phyloP scores from a whole-genome alignment of 208 protist species.

The Trypanosoma avium region DNA sequence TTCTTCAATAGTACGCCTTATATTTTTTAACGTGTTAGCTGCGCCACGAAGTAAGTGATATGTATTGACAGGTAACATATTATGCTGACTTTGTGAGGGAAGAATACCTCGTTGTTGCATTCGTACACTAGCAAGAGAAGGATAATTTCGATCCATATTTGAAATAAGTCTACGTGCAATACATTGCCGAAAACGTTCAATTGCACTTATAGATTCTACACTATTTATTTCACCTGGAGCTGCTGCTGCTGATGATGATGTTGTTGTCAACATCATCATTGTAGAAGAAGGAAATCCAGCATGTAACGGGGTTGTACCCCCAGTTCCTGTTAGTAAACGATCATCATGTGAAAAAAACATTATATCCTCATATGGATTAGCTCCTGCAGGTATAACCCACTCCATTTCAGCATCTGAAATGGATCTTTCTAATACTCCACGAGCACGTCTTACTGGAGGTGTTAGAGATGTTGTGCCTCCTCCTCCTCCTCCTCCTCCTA shows the following conservation, averaged over 20 bases:
- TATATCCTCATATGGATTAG: neutral
- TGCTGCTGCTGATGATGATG: too few species aligned
- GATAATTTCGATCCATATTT: neutral
- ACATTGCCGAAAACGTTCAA: constrained; percentile 11
- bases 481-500: neutral
- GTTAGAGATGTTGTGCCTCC: too few species aligned
- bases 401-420: constrained; percentile 10
- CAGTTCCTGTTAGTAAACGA: too few species aligned
- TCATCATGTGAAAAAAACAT: neutral
- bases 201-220: neutral
- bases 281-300: too few species aligned
- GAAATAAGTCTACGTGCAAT: constrained; percentile 3
- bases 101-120: neutral
- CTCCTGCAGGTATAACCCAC: constrained; percentile 2
- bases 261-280: too few species aligned
- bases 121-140: neutral
- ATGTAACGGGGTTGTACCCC: too few species aligned
- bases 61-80: constrained; percentile 9
- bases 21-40: neutral
- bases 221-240: too few species aligned
- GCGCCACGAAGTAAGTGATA: constrained; percentile 2
- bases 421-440: neutral
- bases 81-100: constrained; percentile 1
- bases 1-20: neutral
- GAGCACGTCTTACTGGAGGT: too few species aligned